Evolutionary conservation across 2,329 filamentous ascomycete species (phyloP).

Genomic region (Dothideomycetidae sp.): DNA sequence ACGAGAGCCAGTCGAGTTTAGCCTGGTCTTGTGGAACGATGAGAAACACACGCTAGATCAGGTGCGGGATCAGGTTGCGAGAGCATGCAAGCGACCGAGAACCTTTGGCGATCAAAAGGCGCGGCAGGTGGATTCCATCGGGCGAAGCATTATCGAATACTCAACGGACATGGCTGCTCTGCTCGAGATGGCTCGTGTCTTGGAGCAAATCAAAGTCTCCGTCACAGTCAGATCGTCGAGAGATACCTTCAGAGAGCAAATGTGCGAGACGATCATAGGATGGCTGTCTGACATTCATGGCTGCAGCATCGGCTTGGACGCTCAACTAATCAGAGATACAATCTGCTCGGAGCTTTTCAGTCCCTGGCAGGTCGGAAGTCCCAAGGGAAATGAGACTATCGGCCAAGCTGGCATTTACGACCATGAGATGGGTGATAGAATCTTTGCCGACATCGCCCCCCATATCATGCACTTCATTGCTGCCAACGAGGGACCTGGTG

Average conservation of each 20-base stretch:
- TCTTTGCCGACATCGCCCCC: conserved; percentile 16
- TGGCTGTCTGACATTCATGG: conserved; percentile 91
- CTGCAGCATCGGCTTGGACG: conserved; percentile 69
- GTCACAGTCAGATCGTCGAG: conserved; percentile 86
- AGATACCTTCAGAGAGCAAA: conserved; percentile 93
- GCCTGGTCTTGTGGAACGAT: conserved; percentile 88
- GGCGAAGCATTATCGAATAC: conserved; percentile 72
- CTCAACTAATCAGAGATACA: conserved; percentile 60
- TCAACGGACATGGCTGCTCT: conserved; percentile 57
- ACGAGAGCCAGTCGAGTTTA: conserved; percentile 55
- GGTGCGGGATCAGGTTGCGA: conserved; percentile 75
- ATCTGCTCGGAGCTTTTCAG: conserved; percentile 87
- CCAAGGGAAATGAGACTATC: conserved; percentile 62
- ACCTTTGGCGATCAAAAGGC: conserved; percentile 60
- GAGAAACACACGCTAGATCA: conserved; percentile 95
- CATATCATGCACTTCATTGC: conserved; percentile 5
- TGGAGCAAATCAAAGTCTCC: conserved; percentile 92
- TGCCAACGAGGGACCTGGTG: conserved; percentile 9
- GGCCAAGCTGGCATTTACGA: conserved; percentile 71
- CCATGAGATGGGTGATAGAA: conserved; percentile 50
- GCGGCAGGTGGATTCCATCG: conserved; percentile 77
- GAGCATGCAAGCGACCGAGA: conserved; percentile 64
- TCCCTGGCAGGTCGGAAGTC: conserved; percentile 75
- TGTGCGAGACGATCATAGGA: conserved; percentile 95
- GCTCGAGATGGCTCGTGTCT: conserved; percentile 63